Base-by-base conservation (phyloP, 768 basidiomycete genomes). In the Amanita molliuscula region DNA sequence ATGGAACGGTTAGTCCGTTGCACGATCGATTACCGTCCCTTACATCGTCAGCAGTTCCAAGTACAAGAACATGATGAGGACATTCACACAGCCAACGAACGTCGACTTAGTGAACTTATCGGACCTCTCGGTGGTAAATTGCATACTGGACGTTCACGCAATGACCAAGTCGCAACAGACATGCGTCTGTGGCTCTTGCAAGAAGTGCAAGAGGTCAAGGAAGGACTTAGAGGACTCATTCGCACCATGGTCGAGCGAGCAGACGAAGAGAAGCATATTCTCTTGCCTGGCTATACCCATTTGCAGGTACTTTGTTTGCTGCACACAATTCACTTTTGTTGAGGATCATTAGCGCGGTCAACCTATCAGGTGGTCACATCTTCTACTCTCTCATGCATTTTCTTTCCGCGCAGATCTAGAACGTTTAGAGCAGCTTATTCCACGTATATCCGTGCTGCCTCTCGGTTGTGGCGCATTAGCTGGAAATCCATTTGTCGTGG, bases 131-230 rank as follows among this genome's bases (percentile, higher is more conserved):
- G 90, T 4, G 96, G 96, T 3, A 99, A 98, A 66, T 74, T 99
- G 37, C 96, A 99, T 62, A 99, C 96, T 0, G 96, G 96, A 25
- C 81, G 96, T 53, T 95, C 92, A 45, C 79, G 96, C 48, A 99
- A 99, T 65, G 96, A 99, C 63, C 96, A 99, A 64, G 95, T 97
- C 54, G 93, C 95, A 3, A 99, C 96, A 1, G 96, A 99, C 62
- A 88, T 98, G 87, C 84, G 96, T 26, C 67, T 99, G 10, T 99
- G 96, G 96, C 76, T 99, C 16, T 72, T 96, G 18, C 80, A 84
- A 40, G 78, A 95, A 61, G 82, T 86, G 16, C 63, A 67, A 31
- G 76, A 78, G 34, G 74, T 94, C 44, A 79, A 86, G 61, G 59
- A 69, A 38, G 72, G 81, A 51, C 71, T 98, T 45, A 82, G 82